Percentiles rank a stretch among this genome's conserved stretches.
phyloP scores from a whole-genome alignment of 2,329 filamentous ascomycete species.

The Trichoderma sp. region DNA sequence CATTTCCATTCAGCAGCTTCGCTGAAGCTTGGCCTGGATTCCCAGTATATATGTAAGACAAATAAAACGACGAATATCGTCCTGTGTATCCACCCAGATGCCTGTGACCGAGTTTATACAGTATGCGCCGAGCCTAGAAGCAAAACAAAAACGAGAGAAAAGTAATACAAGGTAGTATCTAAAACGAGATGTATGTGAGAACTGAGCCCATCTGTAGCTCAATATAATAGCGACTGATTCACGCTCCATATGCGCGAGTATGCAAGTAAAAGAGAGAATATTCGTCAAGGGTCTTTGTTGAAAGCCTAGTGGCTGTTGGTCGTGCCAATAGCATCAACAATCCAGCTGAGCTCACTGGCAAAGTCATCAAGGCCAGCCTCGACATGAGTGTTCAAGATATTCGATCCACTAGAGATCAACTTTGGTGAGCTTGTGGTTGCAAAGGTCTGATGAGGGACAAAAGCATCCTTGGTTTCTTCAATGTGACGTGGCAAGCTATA shows the following conservation, averaged over 20 bases:
- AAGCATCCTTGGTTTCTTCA: constrained; percentile 26
- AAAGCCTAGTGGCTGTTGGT: neutral
- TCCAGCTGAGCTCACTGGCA: constrained; percentile 50
- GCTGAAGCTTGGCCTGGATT: neutral
- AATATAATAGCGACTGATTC: neutral
- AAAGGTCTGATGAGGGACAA: constrained; percentile 25
- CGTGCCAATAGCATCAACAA: constrained; percentile 47
- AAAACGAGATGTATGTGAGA: neutral
- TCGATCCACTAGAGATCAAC: constrained; percentile 28
- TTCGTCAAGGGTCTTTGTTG: neutral
- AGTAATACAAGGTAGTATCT: neutral
- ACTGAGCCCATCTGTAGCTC: neutral
- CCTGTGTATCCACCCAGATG: neutral
- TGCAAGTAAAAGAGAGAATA: neutral
- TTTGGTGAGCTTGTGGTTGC: constrained; percentile 27
- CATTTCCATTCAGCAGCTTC: neutral
- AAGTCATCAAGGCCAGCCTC: constrained; percentile 43
- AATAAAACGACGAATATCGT: neutral
- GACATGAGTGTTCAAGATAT: constrained; percentile 36
- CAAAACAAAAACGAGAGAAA: neutral
- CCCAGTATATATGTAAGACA: neutral
- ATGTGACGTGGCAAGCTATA: constrained; percentile 48
- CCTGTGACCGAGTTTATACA: neutral
- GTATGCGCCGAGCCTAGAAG: neutral
- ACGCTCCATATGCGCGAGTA: neutral